Evolutionary conservation across 768 basidiomycete species (phyloP).

Genomic region (Exidia glandulosa): DNA sequence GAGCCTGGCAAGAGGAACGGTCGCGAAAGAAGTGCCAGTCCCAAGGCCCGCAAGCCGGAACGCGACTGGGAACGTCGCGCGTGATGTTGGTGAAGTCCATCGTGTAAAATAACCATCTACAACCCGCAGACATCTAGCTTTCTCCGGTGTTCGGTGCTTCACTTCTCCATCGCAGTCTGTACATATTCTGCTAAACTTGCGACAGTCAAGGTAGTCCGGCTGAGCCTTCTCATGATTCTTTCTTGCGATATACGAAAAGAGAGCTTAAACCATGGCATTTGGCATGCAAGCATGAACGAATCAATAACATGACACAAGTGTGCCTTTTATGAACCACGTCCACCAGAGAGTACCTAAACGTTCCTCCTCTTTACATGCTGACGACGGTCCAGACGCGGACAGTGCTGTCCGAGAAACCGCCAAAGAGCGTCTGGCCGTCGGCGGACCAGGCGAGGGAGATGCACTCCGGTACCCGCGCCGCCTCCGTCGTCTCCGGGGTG

Average conservation of each 20-base stretch:
- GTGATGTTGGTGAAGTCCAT: background rate
- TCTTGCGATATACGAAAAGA: too few relatives aligned
- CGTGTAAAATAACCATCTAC: background rate
- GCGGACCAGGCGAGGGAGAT: slow-evolving; percentile 98
- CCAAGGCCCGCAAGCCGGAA: background rate
- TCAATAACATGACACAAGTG: background rate
- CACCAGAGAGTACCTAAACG: background rate
- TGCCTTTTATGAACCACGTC: background rate
- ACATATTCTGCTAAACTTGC: too few relatives aligned
- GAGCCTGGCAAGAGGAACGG: slow-evolving; percentile 39
- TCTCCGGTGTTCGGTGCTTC: too few relatives aligned
- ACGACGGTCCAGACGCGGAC: slow-evolving; percentile 88
- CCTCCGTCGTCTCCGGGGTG: slow-evolving; percentile 79
- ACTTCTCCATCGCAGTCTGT: too few relatives aligned
- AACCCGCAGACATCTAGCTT: too few relatives aligned
- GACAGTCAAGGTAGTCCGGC: too few relatives aligned
- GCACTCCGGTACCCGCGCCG: slow-evolving; percentile 77
- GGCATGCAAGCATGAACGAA: background rate
- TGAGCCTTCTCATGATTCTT: too few relatives aligned
- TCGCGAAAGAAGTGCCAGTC: background rate
- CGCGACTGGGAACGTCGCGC: background rate
- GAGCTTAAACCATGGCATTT: background rate
- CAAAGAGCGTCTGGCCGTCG: slow-evolving; percentile 94
- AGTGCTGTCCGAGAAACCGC: slow-evolving; percentile 91
- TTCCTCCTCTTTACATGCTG: background rate